phyloP scores from a whole-genome alignment of 805 yeast species.

The Saccharomycopsis vini region DNA sequence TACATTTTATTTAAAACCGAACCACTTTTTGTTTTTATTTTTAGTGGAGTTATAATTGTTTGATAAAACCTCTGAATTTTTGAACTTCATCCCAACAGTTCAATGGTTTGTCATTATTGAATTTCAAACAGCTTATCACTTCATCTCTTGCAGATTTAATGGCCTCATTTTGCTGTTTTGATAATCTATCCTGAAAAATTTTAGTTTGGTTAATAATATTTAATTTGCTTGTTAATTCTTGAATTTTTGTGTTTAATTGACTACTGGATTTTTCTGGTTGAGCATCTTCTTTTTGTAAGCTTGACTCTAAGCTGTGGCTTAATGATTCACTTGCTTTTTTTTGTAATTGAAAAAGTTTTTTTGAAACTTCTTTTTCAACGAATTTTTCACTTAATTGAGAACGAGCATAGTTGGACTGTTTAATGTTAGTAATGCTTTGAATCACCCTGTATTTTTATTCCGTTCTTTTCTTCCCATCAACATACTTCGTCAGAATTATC shows the following conservation, averaged over 20 bases:
- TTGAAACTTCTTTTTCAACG: constrained; percentile 55
- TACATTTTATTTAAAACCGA: no score
- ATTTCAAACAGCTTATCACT: constrained; percentile 52
- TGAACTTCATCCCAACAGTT: constrained; percentile 80
- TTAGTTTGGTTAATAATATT: constrained; percentile 25
- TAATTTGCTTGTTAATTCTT: constrained; percentile 28
- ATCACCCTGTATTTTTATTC: background rate
- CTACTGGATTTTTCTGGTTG: constrained; percentile 26
- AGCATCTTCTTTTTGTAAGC: constrained; percentile 31
- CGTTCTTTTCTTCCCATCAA: constrained; percentile 10
- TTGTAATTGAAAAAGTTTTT: constrained; percentile 47
- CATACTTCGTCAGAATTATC: constrained; percentile 49
- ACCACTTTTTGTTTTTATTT: no score
- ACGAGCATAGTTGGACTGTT: constrained; percentile 59
- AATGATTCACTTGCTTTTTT: constrained; percentile 42
- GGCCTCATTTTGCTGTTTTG: constrained; percentile 28
- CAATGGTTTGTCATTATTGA: constrained; percentile 55
- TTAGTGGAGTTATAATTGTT: constrained; percentile 37
- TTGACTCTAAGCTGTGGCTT: constrained; percentile 38
- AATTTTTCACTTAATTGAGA: constrained; percentile 59
- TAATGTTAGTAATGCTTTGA: background rate
- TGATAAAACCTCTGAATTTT: constrained; percentile 52
- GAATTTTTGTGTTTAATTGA: constrained; percentile 34
- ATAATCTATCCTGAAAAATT: constrained; percentile 18
- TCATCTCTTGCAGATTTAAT: constrained; percentile 38